Evolutionary conservation across 345 rosid genomes (phyloP).

Genomic region (Corchorus capsularis): DNA sequence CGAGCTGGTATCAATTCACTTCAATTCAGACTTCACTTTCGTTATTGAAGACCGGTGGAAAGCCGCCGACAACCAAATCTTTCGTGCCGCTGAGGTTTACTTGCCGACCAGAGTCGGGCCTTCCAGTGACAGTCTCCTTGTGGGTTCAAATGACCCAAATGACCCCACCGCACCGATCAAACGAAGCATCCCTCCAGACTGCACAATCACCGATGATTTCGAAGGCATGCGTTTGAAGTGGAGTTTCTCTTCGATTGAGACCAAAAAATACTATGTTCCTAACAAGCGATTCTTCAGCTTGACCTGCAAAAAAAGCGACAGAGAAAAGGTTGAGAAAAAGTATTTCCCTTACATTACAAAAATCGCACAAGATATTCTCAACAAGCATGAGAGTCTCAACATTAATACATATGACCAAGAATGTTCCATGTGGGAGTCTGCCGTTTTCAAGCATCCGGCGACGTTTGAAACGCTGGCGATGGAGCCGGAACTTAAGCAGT

Average conservation of each 20-base stretch:
- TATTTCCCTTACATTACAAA: conserved; percentile 32
- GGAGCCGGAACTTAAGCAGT: conserved; percentile 18
- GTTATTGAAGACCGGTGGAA: conserved; percentile 42
- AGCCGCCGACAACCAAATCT: conserved; percentile 34
- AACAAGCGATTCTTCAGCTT: conserved; percentile 21
- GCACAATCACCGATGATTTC: conserved; percentile 28
- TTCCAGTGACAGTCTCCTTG: conserved; percentile 23
- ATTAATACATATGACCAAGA: conserved; percentile 37
- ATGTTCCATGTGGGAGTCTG: conserved; percentile 8
- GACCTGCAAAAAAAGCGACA: conserved; percentile 26
- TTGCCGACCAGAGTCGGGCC: conserved; percentile 29
- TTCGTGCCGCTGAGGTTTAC: conserved; percentile 33
- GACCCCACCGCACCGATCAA: conserved; percentile 30
- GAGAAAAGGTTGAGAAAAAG: conserved; percentile 13
- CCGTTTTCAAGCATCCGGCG: conserved; percentile 22
- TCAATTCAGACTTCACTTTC: conserved; percentile 34
- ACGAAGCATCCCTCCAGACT: conserved; percentile 25
- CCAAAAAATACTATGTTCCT: conserved; percentile 11
- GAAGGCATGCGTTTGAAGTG: conserved; percentile 28
- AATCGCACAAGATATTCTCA: conserved; percentile 20
- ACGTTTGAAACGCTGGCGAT: conserved; percentile 24
- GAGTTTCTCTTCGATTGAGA: conserved; percentile 28
- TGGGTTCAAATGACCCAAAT: conserved; percentile 34
- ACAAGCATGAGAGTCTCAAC: conserved; percentile 21
- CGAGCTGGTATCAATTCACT: conserved; percentile 15